Conservation (phyloP, 1,139 yeast genomes). For the Pichia sp. region DNA sequence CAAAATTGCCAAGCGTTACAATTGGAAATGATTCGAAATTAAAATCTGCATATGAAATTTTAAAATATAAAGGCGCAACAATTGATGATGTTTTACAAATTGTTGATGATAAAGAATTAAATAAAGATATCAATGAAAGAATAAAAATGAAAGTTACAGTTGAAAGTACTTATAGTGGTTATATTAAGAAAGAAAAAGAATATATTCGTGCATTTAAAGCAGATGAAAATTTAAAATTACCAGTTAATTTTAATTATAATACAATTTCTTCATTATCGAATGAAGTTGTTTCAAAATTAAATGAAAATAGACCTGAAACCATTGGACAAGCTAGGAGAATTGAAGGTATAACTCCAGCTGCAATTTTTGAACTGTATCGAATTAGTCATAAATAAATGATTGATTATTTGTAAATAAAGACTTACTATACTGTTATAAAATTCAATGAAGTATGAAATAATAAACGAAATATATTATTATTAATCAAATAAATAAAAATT, state of each 20-base stretch:
- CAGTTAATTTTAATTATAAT: constrained; percentile 57
- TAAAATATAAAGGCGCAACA: constrained; percentile 37
- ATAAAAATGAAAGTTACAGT: constrained; percentile 59
- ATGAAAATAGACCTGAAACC: constrained; percentile 75
- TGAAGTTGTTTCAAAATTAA: constrained; percentile 68
- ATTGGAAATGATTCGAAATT: constrained; percentile 37
- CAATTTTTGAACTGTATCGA: constrained; percentile 59
- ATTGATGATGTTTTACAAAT: constrained; percentile 34
- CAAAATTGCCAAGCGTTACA: constrained; percentile 29
- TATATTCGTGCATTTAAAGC: constrained; percentile 73
- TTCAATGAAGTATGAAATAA: too few species aligned
- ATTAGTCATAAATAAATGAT: constrained; percentile 21
- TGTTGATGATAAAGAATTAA: constrained; percentile 23
- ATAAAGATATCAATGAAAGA: constrained; percentile 40
- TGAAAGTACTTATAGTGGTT: constrained; percentile 80
- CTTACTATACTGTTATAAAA: too few species aligned
- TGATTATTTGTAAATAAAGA: too few species aligned
- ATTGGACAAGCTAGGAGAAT: constrained; percentile 92
- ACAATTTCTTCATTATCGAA: constrained; percentile 50
- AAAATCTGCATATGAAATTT: constrained; percentile 51
- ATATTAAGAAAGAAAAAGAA: constrained; percentile 64
- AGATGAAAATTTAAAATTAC: constrained; percentile 70
- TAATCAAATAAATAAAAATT: too few species aligned
- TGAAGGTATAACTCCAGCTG: constrained; percentile 90
- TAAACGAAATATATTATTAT: too few species aligned